A percentile compares a stretch with the other conserved stretches of the same genome.
phyloP scores from a whole-genome alignment of 805 yeast genomes.

The Candida easanensis region DNA sequence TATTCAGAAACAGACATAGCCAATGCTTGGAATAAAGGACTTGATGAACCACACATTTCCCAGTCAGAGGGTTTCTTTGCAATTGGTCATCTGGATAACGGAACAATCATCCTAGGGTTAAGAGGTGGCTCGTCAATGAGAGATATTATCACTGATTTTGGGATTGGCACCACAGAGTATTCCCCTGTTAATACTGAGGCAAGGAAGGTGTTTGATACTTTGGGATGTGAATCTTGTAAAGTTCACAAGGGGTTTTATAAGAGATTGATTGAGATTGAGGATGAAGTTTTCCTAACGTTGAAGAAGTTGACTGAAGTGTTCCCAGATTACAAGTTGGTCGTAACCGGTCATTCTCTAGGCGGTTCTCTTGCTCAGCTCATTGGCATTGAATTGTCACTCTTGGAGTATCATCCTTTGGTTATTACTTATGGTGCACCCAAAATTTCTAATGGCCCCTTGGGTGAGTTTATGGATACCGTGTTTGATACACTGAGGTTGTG shows the following conservation, averaged over 20 bases:
- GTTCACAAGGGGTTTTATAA: conserved; percentile 64
- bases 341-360: conserved; percentile 75
- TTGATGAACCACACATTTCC: background rate
- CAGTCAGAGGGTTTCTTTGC: conserved; percentile 45
- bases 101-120: conserved; percentile 49
- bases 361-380: conserved; percentile 65
- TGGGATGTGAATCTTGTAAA: conserved; percentile 46
- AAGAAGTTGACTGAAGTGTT: conserved; percentile 33
- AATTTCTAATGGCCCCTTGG: conserved; percentile 52
- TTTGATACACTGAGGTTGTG: conserved; percentile 40
- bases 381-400: conserved; percentile 56
- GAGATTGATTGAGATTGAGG: conserved; percentile 38
- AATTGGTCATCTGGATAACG: conserved; percentile 40
- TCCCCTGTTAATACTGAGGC: conserved; percentile 20
- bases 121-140: conserved; percentile 59
- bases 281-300: conserved; percentile 28
- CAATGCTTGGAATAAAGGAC: background rate
- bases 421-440: conserved; percentile 69
- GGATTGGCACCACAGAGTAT: conserved; percentile 30
- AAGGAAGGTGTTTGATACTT: conserved; percentile 1
- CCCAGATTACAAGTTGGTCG: conserved; percentile 49
- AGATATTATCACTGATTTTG: conserved; percentile 63
- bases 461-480: conserved; percentile 48
- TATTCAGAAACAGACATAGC: background rate
- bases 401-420: conserved; percentile 55